Conservation (phyloP, 495 filamentous ascomycete species). For the Lasiosphaeris hirsuta region DNA sequence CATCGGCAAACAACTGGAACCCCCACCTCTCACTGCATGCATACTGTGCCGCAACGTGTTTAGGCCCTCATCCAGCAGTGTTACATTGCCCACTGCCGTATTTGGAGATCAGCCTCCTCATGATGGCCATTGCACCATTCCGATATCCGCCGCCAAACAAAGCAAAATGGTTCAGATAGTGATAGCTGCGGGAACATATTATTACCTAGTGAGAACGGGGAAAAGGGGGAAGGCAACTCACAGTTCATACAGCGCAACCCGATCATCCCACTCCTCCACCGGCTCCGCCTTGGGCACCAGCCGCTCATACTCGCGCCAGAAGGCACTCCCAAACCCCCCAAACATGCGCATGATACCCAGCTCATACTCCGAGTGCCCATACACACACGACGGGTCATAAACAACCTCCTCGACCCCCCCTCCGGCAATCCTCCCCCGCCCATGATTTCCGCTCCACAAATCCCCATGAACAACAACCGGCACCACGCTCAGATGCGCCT, state of each 20-base stretch:
- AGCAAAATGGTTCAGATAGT: constrained; percentile 85
- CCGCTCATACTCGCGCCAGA: constrained; percentile 73
- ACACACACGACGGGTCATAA: constrained; percentile 76
- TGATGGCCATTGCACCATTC: constrained; percentile 68
- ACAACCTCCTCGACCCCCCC: constrained; percentile 71
- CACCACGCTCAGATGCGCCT: constrained; percentile 56
- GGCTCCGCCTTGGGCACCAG: constrained; percentile 77
- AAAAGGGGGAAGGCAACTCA: constrained; percentile 42
- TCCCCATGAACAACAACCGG: constrained; percentile 89
- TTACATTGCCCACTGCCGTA: constrained; percentile 41
- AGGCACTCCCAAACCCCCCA: constrained; percentile 73
- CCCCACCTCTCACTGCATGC: no score
- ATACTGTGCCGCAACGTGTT: no score
- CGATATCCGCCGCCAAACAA: constrained; percentile 79
- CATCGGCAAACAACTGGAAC: no score
- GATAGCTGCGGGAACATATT: constrained; percentile 60
- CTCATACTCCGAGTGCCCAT: constrained; percentile 87
- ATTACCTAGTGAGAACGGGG: not conserved
- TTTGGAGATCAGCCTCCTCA: constrained; percentile 65
- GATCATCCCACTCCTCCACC: constrained; percentile 77
- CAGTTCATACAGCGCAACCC: constrained; percentile 77
- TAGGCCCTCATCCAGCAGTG: no score
- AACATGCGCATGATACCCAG: constrained; percentile 95
- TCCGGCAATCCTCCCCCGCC: constrained; percentile 59
- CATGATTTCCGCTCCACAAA: constrained; percentile 84